Conservation (phyloP, 2,329 filamentous ascomycete species). For the Exophiala dermatitidis region DNA sequence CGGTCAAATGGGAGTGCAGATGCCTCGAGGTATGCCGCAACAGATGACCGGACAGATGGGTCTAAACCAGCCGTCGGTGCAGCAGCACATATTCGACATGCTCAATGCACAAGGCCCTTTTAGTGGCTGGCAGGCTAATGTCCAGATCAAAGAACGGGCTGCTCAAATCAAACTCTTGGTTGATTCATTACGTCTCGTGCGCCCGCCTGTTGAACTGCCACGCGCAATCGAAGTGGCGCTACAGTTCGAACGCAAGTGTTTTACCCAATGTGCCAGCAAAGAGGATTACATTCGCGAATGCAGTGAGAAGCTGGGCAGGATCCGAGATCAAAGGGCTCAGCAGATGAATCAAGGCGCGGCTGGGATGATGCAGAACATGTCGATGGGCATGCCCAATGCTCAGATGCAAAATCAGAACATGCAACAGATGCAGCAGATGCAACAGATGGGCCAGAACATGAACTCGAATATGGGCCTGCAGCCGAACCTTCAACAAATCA, state of each 20-base stretch:
- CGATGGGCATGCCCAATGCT: constrained; percentile 32
- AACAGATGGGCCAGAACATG: constrained; percentile 30
- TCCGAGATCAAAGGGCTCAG: constrained; percentile 40
- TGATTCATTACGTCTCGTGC: constrained; percentile 41
- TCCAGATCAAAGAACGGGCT: constrained; percentile 36
- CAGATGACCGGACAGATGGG: constrained; percentile 20
- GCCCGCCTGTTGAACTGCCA: constrained; percentile 36
- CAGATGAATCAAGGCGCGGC: constrained; percentile 29
- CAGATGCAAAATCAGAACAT: constrained; percentile 35
- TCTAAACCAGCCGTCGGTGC: constrained; percentile 19
- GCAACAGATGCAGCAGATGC: constrained; percentile 27
- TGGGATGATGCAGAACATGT: constrained; percentile 33
- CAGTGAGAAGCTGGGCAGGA: constrained; percentile 39
- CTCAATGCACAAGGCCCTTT: constrained; percentile 39
- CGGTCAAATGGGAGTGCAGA: constrained; percentile 10
- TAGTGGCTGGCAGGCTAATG: constrained; percentile 40
- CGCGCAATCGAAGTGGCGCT: constrained; percentile 37
- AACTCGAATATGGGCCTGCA: constrained; percentile 36
- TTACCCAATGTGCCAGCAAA: constrained; percentile 33
- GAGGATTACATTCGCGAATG: constrained; percentile 40
- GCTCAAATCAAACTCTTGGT: constrained; percentile 42
- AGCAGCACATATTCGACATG: constrained; percentile 34
- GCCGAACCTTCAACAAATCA: constrained; percentile 41
- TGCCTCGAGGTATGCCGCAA: constrained; percentile 15
- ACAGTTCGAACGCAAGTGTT: constrained; percentile 41